These are phyloP conservation scores for Neoboletus subvelutipes DNA, from an alignment of 768 basidiomycete genomes.

Conservation along the genomic window DNA sequence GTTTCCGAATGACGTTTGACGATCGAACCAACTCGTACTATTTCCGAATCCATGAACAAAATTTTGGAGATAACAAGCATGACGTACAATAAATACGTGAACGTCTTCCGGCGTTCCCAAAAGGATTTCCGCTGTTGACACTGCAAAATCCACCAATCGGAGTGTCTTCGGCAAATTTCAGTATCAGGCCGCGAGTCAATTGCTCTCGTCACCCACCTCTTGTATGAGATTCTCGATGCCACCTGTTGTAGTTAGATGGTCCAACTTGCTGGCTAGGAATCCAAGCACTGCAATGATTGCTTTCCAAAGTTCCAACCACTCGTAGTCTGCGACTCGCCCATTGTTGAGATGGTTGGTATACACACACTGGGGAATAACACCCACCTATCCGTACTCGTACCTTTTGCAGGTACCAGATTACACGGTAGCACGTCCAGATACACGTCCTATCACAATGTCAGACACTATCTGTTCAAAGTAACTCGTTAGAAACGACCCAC, in stretches of 20 bases:
- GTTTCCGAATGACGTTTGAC: conserved; percentile 46
- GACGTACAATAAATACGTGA: conserved; percentile 62
- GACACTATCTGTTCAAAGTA: background rate
- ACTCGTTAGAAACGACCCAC: conserved; percentile 36
- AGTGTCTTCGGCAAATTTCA: conserved; percentile 41
- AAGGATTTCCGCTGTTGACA: conserved; percentile 53
- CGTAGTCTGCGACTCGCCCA: conserved; percentile 46
- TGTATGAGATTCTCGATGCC: conserved; percentile 52
- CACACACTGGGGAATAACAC: conserved; percentile 12
- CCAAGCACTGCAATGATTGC: conserved; percentile 52
- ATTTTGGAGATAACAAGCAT: background rate
- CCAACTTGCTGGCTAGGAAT: conserved; percentile 56
- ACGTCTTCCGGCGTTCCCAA: conserved; percentile 53
- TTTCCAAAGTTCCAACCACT: conserved; percentile 66
- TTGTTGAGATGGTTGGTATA: background rate
- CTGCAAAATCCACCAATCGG: conserved; percentile 49
- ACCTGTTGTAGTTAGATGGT: conserved; percentile 50
- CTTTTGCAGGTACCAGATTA: conserved; percentile 57
- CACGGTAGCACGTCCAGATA: conserved; percentile 52
- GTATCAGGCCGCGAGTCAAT: background rate
- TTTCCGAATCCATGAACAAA: background rate
- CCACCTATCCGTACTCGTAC: conserved; percentile 54
- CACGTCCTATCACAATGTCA: conserved; percentile 43
- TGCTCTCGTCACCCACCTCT: conserved; percentile 43
- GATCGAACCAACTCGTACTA: conserved; percentile 70